A percentile compares a stretch with the other conserved stretches of the same genome.
Evolutionary conservation across 768 basidiomycete genomes (phyloP).

Genomic region (Russula sp.): DNA sequence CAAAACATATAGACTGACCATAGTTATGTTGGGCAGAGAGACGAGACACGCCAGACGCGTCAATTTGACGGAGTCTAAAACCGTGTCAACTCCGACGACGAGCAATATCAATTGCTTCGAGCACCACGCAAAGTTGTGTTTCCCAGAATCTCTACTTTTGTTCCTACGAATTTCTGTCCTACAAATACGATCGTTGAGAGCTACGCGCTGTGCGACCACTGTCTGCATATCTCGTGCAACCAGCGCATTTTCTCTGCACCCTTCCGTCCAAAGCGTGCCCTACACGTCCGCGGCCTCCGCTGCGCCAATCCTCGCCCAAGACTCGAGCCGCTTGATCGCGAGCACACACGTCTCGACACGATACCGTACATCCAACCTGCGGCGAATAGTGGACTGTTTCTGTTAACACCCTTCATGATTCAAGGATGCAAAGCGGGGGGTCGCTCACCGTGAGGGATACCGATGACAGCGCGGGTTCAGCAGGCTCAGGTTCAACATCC

Average conservation of each 20-base stretch:
- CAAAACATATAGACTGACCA: background rate
- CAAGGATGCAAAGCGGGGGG: slow-evolving; percentile 8
- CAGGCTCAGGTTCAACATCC: slow-evolving; percentile 8
- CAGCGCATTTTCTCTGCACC: slow-evolving; percentile 49
- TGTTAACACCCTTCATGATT: background rate
- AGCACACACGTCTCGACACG: slow-evolving; percentile 54
- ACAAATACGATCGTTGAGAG: background rate
- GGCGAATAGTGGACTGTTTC: slow-evolving; percentile 42
- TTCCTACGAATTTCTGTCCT: background rate
- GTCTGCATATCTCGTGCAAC: slow-evolving; percentile 55
- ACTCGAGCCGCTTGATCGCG: slow-evolving; percentile 43
- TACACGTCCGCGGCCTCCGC: slow-evolving; percentile 4
- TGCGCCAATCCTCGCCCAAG: slow-evolving; percentile 34
- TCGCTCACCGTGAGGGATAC: slow-evolving; percentile 13
- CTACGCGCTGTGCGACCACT: slow-evolving; percentile 35
- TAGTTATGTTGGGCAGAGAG: background rate
- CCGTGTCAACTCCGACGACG: slow-evolving; percentile 33
- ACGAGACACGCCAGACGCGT: slow-evolving; percentile 15
- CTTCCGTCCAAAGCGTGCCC: slow-evolving; percentile 34
- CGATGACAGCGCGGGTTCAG: background rate
- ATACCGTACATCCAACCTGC: slow-evolving; percentile 48
- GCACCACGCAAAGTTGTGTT: too few relatives aligned
- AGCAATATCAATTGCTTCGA: too few relatives aligned
- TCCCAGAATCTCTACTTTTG: background rate
- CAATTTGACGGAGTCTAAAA: slow-evolving; percentile 29